Evolutionary conservation across 2,329 filamentous ascomycete genomes (phyloP).

Genomic region (Venturia effusa): DNA sequence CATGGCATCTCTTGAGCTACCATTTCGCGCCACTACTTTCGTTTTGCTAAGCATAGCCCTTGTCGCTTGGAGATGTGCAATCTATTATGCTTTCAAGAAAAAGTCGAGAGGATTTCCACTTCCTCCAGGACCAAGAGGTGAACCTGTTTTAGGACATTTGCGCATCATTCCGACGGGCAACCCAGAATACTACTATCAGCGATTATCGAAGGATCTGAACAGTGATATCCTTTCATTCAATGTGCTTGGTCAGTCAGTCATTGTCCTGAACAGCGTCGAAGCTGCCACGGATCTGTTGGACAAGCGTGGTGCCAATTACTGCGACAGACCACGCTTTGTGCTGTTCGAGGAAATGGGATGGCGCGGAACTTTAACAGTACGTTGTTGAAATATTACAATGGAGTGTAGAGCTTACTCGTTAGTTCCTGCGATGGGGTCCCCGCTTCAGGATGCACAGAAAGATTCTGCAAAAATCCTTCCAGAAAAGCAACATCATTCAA

Average conservation of each 20-base stretch:
- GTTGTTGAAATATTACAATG: slow-evolving; percentile 15
- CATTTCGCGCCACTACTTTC: not conserved
- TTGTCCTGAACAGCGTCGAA: slow-evolving; percentile 35
- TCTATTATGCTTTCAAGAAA: not conserved
- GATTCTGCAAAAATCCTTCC: slow-evolving; percentile 34
- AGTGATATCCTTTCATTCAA: slow-evolving; percentile 22
- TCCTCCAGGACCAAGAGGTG: slow-evolving; percentile 17
- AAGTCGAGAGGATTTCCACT: slow-evolving; percentile 12
- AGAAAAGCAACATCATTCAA: slow-evolving; percentile 25
- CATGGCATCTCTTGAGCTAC: not conserved
- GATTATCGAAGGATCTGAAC: slow-evolving; percentile 9
- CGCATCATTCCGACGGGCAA: slow-evolving; percentile 16
- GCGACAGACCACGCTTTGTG: slow-evolving; percentile 30
- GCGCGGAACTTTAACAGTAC: slow-evolving; percentile 38
- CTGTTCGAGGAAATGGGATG: slow-evolving; percentile 30
- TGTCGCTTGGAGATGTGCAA: not conserved
- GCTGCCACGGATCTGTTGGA: slow-evolving; percentile 36
- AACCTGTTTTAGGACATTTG: slow-evolving; percentile 18
- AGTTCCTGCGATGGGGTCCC: slow-evolving; percentile 34
- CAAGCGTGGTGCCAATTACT: slow-evolving; percentile 30
- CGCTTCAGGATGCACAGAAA: slow-evolving; percentile 34
- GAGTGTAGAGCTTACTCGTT: slow-evolving; percentile 25
- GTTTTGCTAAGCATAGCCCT: not conserved
- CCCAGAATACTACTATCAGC: slow-evolving; percentile 17
- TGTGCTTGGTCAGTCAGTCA: slow-evolving; percentile 27